Conservation (phyloP, 2,329 filamentous ascomycete genomes). For the Stagonosporopsis rhizophila region DNA sequence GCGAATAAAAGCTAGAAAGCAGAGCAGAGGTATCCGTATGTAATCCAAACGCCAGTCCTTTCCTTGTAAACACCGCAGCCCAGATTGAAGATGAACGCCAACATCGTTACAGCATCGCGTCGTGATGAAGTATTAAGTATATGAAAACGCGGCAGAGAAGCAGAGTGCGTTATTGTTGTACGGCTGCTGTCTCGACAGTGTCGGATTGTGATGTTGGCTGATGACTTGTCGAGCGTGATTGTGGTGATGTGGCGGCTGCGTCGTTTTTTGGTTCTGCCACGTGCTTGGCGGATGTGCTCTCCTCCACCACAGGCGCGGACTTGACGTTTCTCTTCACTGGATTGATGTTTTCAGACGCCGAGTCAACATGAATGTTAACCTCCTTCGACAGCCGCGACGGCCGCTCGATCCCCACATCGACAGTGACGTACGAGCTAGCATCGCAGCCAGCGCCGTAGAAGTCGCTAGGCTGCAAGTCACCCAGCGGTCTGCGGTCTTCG, state of each 20-base stretch:
- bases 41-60: conserved; percentile 3
- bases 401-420: conserved; percentile 46
- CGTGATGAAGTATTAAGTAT: conserved; percentile 6
- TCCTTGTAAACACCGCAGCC: background rate
- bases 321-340: conserved; percentile 1
- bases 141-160: conserved; percentile 2
- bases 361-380: background rate
- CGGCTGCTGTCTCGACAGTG: background rate
- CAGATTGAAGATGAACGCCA: background rate
- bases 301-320: background rate
- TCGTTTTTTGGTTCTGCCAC: background rate
- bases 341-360: conserved; percentile 4
- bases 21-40: conserved; percentile 7
- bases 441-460: conserved; percentile 51
- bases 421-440: conserved; percentile 44
- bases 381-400: conserved; percentile 47
- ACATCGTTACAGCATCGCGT: conserved; percentile 5
- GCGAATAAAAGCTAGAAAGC: background rate
- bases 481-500: conserved; percentile 49
- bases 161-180: background rate
- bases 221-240: background rate
- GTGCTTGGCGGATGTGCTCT: background rate
- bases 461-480: conserved; percentile 45
- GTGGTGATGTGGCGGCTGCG: background rate
- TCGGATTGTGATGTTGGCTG: background rate